Evolutionary conservation across 495 filamentous ascomycete species (phyloP), one percentile per base, ranked within the genome.

Genomic region (Penicillium psychrofluorescens): DNA sequence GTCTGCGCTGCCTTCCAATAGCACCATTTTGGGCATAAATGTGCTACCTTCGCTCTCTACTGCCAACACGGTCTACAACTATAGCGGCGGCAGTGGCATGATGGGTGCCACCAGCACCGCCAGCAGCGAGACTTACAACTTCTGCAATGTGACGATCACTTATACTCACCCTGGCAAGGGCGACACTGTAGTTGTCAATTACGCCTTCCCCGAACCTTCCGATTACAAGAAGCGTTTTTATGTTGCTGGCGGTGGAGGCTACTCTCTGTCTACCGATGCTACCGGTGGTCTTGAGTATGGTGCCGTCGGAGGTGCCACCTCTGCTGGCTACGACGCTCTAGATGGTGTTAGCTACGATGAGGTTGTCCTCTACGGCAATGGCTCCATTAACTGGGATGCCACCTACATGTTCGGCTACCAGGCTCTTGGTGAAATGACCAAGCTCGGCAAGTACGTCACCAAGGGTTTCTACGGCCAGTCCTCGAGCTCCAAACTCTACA

Each of bases 371-470:
- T 53, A 54, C 32, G 66, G 61, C 14, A 70, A 71, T 39, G 68
- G 68, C 15, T 59, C 63, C 6, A 61, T 70, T 52, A 71, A 71
- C 49, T 70, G 58, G 59, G 66, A 71, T 37, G 58, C 61, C 7
- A 62, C 56, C n/a, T 56, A 64, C 46, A 70, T 70, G 61, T 68
- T 68, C 53, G 46, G 44, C n/a, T 75, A 72, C 53, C 60, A 72
- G 50, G 70, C 62, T 7, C 51, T 66, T 1, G 61, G 63, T 14
- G 64, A 68, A 41, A 61, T 68, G 62, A 63, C 62, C 40, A 42
- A 47, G 42, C 41, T 68, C 16, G 64, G 56, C 14, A 68, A 66
- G 41, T 44, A 48, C 12, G 44, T 68, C 28, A 56, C 64, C 33
- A 49, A 49, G 38, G 56, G 46, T 10, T 66, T 68, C 59, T 68